These are phyloP conservation scores for Leccinum griseonigrum DNA, from an alignment of 1,284 basidiomycete genomes.

Conservation along the genomic window DNA sequence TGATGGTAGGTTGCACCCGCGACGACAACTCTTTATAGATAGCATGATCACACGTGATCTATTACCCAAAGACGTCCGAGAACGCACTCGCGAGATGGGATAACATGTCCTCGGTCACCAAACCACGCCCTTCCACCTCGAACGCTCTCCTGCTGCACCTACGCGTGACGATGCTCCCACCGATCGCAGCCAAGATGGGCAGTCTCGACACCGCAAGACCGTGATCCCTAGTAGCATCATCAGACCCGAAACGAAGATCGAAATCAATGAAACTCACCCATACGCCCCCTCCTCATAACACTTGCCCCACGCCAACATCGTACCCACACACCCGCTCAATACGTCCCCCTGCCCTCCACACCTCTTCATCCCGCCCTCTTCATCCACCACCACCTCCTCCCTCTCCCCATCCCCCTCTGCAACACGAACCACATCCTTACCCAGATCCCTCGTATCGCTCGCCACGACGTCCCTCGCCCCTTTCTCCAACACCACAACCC, in stretches of 20 bases:
- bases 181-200: slow-evolving; percentile 86
- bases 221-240: slow-evolving; percentile 39
- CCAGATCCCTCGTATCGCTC: slow-evolving; percentile 54
- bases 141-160: slow-evolving; percentile 79
- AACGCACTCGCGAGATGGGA: slow-evolving; percentile 73
- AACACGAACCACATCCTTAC: slow-evolving; percentile 40
- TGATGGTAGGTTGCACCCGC: neutral
- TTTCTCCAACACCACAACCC: slow-evolving; percentile 92
- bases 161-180: slow-evolving; percentile 85
- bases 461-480: slow-evolving; percentile 73
- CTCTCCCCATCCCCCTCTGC: slow-evolving; percentile 39
- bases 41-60: slow-evolving; percentile 23
- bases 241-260: neutral
- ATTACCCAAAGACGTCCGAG: slow-evolving; percentile 63
- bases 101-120: slow-evolving; percentile 91
- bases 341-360: slow-evolving; percentile 98
- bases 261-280: slow-evolving; percentile 43
- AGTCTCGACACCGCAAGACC: slow-evolving; percentile 58
- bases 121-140: slow-evolving; percentile 69
- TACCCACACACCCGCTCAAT: slow-evolving; percentile 82
- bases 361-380: slow-evolving; percentile 82
- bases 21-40: slow-evolving; percentile 15
- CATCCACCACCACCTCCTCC: slow-evolving; percentile 65
- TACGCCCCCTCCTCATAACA: slow-evolving; percentile 85
- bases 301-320: slow-evolving; percentile 92